Conservation (phyloP, 495 filamentous ascomycete genomes). For the Xylaria longipes region DNA sequence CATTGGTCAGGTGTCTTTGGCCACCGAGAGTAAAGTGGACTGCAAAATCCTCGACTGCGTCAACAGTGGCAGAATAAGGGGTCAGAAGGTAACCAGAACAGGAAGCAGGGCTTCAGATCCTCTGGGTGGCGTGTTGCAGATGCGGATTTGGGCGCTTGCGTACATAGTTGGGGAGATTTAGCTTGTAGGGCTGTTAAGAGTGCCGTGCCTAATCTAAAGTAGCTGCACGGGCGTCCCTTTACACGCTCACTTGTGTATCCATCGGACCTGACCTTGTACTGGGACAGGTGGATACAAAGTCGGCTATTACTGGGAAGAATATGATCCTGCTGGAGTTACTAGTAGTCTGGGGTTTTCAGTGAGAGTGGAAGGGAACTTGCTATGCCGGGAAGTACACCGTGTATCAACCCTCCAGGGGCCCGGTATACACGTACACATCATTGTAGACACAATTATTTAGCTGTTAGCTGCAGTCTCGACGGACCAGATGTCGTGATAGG, state of each 20-base stretch:
- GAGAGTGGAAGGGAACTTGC: not conserved
- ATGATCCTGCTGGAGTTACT: not conserved
- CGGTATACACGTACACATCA: not conserved
- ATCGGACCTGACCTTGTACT: not conserved
- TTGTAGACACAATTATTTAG: not conserved
- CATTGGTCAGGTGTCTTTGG: not conserved
- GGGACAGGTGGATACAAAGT: not conserved
- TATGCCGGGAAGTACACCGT: not conserved
- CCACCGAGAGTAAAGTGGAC: not conserved
- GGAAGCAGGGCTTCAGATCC: not conserved
- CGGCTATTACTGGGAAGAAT: not conserved
- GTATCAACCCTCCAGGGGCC: not conserved
- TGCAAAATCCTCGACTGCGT: not conserved
- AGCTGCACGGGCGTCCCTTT: not conserved
- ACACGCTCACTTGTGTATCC: not conserved
- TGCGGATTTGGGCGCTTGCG: slow-evolving; percentile 6
- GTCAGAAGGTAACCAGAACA: not conserved
- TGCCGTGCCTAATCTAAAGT: not conserved
- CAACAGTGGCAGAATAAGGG: not conserved
- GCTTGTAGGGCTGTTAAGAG: slow-evolving; percentile 20
- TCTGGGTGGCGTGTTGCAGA: not conserved
- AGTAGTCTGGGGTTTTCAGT: not conserved
- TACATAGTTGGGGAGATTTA: slow-evolving; percentile 2
- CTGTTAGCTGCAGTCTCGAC: slow-evolving; percentile 19
- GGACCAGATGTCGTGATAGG: slow-evolving; percentile 2